These are phyloP conservation scores for Waltergamsia citrina DNA, from an alignment of 2,329 filamentous ascomycete genomes.

Conservation along the genomic window DNA sequence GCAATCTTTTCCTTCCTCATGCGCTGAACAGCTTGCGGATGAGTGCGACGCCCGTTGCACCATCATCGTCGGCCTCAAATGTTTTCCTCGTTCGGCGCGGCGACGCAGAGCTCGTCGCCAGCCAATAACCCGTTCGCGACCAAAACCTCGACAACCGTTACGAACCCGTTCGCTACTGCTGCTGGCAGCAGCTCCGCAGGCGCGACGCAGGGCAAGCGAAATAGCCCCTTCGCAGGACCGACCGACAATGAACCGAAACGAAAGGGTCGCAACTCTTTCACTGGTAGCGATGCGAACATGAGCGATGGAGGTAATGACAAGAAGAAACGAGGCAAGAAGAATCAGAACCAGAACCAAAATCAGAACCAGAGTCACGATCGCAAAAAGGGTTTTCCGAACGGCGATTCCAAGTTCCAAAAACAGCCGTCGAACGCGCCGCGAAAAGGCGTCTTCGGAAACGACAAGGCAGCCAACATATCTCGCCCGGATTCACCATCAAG, in stretches of 20 bases:
- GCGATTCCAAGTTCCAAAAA: background rate
- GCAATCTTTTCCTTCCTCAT: slow-evolving; percentile 21
- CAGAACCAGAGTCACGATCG: slow-evolving; percentile 4
- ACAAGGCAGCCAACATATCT: slow-evolving; percentile 1
- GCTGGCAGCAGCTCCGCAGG: background rate
- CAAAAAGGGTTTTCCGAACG: slow-evolving; percentile 2
- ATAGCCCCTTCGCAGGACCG: background rate
- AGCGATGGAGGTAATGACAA: slow-evolving; percentile 13
- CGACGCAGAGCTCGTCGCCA: slow-evolving; percentile 22
- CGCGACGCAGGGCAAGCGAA: slow-evolving; percentile 12
- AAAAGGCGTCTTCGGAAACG: background rate
- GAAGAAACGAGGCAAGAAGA: slow-evolving; percentile 13
- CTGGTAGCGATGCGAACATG: slow-evolving; percentile 13
- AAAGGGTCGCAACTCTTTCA: slow-evolving; percentile 14
- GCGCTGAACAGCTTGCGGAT: slow-evolving; percentile 20
- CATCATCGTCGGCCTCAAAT: slow-evolving; percentile 29
- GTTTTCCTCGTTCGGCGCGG: slow-evolving; percentile 25
- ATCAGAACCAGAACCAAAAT: slow-evolving; percentile 12
- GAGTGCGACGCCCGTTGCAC: slow-evolving; percentile 30
- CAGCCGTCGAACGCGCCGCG: background rate
- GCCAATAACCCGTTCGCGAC: slow-evolving; percentile 25
- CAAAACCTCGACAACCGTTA: slow-evolving; percentile 6
- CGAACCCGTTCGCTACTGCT: slow-evolving; percentile 12
- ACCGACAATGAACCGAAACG: slow-evolving; percentile 6
- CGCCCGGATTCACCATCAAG: slow-evolving; percentile 1